phyloP scores from a whole-genome alignment of 2,329 filamentous ascomycete genomes.

The Claviceps fusiformis region DNA sequence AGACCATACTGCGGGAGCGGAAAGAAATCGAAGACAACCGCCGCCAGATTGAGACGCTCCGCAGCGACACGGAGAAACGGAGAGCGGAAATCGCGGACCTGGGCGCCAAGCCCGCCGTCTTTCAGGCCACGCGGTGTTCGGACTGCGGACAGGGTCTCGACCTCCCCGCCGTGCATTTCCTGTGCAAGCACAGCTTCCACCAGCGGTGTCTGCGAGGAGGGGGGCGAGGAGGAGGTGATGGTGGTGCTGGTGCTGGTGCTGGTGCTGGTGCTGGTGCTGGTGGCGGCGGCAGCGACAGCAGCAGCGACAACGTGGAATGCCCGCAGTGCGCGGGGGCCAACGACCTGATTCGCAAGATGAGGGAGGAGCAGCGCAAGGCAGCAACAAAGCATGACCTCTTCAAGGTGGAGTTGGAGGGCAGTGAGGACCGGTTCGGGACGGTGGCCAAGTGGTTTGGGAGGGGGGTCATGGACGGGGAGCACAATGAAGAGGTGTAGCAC shows the following conservation, averaged over 20 bases:
- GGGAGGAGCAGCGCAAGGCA: conserved; percentile 73
- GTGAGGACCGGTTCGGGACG: conserved; percentile 75
- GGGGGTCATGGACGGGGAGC: conserved; percentile 62
- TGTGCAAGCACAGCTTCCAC: conserved; percentile 96
- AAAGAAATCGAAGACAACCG: conserved; percentile 73
- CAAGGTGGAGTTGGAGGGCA: conserved; percentile 60
- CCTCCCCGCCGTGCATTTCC: conserved; percentile 82
- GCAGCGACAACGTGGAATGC: conserved; percentile 59
- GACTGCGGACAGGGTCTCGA: conserved; percentile 69
- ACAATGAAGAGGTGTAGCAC: conserved; percentile 9
- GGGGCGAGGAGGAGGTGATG: no score
- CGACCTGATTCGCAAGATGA: conserved; percentile 76
- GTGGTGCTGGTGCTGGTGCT: no score
- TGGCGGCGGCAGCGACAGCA: conserved; percentile 10
- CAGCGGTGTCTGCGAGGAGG: conserved; percentile 60
- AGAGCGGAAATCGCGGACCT: conserved; percentile 67
- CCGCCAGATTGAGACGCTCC: conserved; percentile 69
- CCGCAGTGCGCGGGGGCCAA: conserved; percentile 76
- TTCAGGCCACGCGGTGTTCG: conserved; percentile 79
- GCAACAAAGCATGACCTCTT: conserved; percentile 84
- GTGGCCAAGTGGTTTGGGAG: conserved; percentile 90
- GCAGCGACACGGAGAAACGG: conserved; percentile 68
- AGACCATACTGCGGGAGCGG: conserved; percentile 78
- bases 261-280: no score
- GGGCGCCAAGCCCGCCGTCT: conserved; percentile 67